Percentiles rank a stretch among this genome's conserved stretches.
phyloP scores from a whole-genome alignment of 176 grass and related monocot species.

The Sorghum bicolor region DNA sequence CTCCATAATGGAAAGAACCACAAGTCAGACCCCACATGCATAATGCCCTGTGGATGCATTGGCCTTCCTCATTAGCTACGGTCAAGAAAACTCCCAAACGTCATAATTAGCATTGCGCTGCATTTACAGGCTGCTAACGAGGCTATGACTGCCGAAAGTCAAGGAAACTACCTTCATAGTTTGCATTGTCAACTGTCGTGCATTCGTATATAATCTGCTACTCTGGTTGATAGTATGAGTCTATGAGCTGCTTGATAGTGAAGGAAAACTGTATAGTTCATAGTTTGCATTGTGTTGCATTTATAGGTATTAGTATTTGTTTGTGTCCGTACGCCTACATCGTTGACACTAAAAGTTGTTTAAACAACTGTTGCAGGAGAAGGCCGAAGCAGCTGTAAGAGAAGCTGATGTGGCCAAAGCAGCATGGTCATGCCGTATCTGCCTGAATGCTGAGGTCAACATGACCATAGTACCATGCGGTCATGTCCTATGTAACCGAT shows the following conservation, averaged over 20 bases:
- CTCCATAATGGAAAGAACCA: not conserved
- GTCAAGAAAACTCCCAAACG: not conserved
- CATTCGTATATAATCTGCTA: not conserved
- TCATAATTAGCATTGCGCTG: not conserved
- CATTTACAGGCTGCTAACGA: not conserved
- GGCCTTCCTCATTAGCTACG: not conserved
- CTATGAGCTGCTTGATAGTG: not conserved
- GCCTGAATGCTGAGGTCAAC: constrained; percentile 73
- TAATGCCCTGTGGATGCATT: not conserved
- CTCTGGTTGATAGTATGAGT: too few relatives aligned
- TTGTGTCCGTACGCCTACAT: not conserved
- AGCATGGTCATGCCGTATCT: constrained; percentile 90
- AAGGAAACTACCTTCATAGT: not conserved
- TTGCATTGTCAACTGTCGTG: not conserved
- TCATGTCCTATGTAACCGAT: constrained; percentile 79
- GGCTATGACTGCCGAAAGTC: not conserved
- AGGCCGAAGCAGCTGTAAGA: constrained; percentile 63
- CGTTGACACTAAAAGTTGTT: not conserved
- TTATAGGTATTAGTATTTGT: not conserved
- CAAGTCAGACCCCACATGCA: not conserved
- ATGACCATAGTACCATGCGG: constrained; percentile 83
- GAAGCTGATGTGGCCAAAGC: constrained; percentile 80
- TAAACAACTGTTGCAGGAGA: constrained; percentile 57
- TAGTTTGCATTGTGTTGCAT: not conserved
- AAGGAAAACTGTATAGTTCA: not conserved